Percentiles rank a stretch among this genome's conserved stretches.
Evolutionary conservation across 1,284 basidiomycete genomes (phyloP).

Genomic region (Neonothopanus nambi): DNA sequence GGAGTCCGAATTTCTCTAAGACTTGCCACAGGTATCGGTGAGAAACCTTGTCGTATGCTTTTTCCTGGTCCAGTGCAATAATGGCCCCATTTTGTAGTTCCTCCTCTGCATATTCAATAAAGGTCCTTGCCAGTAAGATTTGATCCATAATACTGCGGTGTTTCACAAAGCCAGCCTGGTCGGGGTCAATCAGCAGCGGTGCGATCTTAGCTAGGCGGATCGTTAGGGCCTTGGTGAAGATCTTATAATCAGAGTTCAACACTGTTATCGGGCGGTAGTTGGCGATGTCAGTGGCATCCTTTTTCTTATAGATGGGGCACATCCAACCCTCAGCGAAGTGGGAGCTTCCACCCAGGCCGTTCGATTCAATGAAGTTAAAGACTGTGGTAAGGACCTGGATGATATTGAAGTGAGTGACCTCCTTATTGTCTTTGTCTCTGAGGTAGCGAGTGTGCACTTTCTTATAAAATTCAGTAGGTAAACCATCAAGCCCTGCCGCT

Average conservation of each 20-base stretch:
- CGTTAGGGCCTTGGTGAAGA: constrained; percentile 8
- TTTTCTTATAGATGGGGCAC: constrained; percentile 17
- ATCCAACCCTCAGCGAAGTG: constrained; percentile 17
- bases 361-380: constrained; percentile 14
- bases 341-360: no score
- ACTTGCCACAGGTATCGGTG: constrained; percentile 34
- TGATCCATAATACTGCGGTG: constrained; percentile 21
- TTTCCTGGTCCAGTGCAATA: constrained; percentile 25
- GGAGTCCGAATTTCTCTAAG: constrained; percentile 26
- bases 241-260: constrained; percentile 10
- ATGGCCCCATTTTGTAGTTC: constrained; percentile 19
- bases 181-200: constrained; percentile 11
- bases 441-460: neutral
- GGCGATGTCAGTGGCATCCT: constrained; percentile 12
- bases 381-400: neutral
- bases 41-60: constrained; percentile 24
- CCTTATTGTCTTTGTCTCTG: neutral
- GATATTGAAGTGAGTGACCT: constrained; percentile 3
- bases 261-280: constrained; percentile 34
- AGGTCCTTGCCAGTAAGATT: constrained; percentile 12
- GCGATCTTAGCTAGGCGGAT: neutral
- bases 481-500: constrained; percentile 1
- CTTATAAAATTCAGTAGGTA: neutral
- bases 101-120: constrained; percentile 19
- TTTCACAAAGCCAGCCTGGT: constrained; percentile 22